Conservation (phyloP, 805 yeast genomes). For the Pichia pseudocactophila region DNA sequence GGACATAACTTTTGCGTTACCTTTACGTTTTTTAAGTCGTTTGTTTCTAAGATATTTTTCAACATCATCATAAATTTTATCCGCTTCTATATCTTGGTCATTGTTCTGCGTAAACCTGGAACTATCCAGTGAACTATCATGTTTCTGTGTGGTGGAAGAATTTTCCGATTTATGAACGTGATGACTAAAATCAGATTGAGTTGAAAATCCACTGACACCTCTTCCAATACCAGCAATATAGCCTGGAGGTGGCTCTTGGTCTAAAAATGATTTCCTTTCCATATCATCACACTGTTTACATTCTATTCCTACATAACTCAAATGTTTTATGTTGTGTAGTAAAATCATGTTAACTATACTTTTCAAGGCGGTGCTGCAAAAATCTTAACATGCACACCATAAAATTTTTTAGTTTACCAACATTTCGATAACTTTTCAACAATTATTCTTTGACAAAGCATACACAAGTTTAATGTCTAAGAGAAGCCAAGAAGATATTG, state of each 20-base stretch:
- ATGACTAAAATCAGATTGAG: conserved; percentile 67
- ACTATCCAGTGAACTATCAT: background rate
- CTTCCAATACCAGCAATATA: conserved; percentile 90
- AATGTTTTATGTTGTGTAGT: background rate
- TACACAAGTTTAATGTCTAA: conserved; percentile 24
- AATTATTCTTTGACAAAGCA: background rate
- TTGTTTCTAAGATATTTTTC: conserved; percentile 40
- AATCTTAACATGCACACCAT: background rate
- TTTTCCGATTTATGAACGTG: conserved; percentile 19
- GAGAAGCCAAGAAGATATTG: conserved; percentile 24
- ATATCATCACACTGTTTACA: conserved; percentile 16
- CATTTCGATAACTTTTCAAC: background rate
- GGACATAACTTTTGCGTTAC: conserved; percentile 9
- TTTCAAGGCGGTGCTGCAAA: background rate
- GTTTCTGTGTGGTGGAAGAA: background rate
- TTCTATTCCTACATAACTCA: background rate
- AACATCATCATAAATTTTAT: conserved; percentile 52
- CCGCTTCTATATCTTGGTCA: conserved; percentile 72
- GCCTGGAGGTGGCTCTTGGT: conserved; percentile 81
- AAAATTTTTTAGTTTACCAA: background rate
- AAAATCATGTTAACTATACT: background rate
- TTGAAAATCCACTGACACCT: conserved; percentile 91
- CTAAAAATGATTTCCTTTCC: conserved; percentile 60
- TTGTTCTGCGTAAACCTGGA: conserved; percentile 1
- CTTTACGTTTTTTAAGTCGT: conserved; percentile 21